Evolutionary conservation across 305 asterid species (phyloP).

Genomic region (Salvia sclarea): DNA sequence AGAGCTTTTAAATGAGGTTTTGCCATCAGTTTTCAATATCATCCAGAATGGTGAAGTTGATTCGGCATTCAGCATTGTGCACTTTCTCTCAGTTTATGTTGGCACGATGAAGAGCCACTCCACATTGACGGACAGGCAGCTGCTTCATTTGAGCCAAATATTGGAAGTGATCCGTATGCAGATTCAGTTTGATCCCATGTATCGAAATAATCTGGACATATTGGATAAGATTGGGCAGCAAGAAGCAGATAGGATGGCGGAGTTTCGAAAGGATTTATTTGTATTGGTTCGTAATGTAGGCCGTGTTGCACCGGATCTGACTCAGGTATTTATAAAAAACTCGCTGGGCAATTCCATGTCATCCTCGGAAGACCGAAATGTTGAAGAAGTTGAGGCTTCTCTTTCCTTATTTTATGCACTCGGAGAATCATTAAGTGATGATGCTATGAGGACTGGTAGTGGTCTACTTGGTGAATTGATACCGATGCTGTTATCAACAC

Average conservation of each 20-base stretch:
- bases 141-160: constrained; percentile 75
- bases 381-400: constrained; percentile 94
- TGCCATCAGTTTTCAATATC: constrained; percentile 72
- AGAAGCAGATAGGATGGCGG: constrained; percentile 91
- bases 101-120: constrained; percentile 78
- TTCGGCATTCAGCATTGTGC: constrained; percentile 69
- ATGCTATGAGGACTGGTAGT: constrained; percentile 63
- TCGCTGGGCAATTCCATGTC: constrained; percentile 64
- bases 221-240: constrained; percentile 85
- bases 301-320: constrained; percentile 87
- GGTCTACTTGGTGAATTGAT: constrained; percentile 73
- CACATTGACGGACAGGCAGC: constrained; percentile 66
- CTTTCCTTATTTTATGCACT: constrained; percentile 86
- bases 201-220: constrained; percentile 63
- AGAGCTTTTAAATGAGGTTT: constrained; percentile 71
- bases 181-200: constrained; percentile 66
- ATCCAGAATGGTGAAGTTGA: constrained; percentile 71
- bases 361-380: constrained; percentile 66
- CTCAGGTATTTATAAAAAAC: constrained; percentile 77
- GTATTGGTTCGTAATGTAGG: constrained; percentile 77
- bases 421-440: constrained; percentile 82
- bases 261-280: constrained; percentile 80
- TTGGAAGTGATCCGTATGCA: constrained; percentile 73
- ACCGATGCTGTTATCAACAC: constrained; percentile 80
- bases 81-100: constrained; percentile 85